Base-by-base conservation (phyloP, 2,329 filamentous ascomycete genomes). In the Cladobotryum protrusum region DNA sequence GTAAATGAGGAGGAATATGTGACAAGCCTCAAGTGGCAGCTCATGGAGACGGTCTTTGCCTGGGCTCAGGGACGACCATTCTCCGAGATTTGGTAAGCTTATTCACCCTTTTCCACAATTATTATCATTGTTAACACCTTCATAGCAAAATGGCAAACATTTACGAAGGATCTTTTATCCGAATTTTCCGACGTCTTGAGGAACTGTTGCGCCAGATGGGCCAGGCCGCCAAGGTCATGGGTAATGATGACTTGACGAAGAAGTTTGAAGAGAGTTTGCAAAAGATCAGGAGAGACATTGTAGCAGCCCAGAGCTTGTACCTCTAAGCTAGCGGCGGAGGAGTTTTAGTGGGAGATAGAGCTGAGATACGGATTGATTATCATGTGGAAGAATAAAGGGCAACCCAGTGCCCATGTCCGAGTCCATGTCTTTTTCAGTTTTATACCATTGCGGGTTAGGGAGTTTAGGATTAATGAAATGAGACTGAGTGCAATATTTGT, bases 1-100 rank as follows among this genome's bases (percentile, higher is more conserved):
- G 71, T 96, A n/a, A 93, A 96, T 59, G 92, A 97, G 68, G 90
- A 97, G 47, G 91, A 96, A 62, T 99, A 96, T 62, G 81, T 93
- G 18, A 77, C 87, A 59, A 85, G 83, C 45, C 86, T 99, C 72
- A 96, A 96, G 73, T 91, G 84, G 76, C 86, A 97, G 73, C 76
- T 99, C 45, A 97, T 99, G 92, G 92, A 96, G 64, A 93, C 96
- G 34, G 91, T 99, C 4, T 87, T 85, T 62, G 80, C 87, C 5
- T 99, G 93, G 93, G 86, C 89, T 5, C 86, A 93, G 58, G 93
- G 92, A 45, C 87, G 86, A 59, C 83, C 87, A 0, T 99, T 99
- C 73, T 83, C 87, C 1, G 85, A 96, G 59, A 96, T 99, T 55
- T 97, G 93, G 92, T 96, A 81, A 64, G 89, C n/a, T n/a, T n/a